Evolutionary conservation across 2,329 filamentous ascomycete species (phyloP).

Genomic region (Aspergillus spinulosporus): DNA sequence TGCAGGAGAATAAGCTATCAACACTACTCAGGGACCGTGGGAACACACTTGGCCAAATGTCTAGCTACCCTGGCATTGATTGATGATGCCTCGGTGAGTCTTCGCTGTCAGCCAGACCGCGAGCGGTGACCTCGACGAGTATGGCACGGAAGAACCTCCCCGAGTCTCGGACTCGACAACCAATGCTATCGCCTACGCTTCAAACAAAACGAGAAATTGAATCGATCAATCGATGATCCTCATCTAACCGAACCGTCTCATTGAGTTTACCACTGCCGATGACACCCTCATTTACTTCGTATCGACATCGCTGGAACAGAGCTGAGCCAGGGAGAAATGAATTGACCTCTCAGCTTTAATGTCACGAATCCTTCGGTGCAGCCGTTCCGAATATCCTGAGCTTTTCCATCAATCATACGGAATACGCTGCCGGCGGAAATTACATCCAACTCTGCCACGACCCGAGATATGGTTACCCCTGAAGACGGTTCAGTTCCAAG

Average conservation of each 20-base stretch:
- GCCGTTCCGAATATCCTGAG: neutral
- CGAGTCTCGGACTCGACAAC: neutral
- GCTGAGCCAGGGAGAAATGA: neutral
- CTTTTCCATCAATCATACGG: constrained; percentile 3
- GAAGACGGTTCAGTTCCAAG: constrained; percentile 4
- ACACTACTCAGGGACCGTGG: too few relatives aligned
- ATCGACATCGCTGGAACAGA: neutral
- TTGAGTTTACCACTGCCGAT: neutral
- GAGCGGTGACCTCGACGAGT: neutral
- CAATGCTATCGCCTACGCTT: neutral
- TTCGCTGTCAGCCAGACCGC: neutral
- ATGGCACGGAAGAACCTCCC: neutral
- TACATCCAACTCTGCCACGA: neutral
- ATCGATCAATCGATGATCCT: neutral
- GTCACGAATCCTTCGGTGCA: neutral
- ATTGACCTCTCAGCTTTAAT: neutral
- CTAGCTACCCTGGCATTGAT: neutral
- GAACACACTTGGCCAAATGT: neutral
- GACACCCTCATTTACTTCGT: neutral
- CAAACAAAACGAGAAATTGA: neutral
- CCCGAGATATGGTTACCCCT: constrained; percentile 4
- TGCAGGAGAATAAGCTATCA: too few relatives aligned
- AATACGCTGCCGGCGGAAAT: neutral
- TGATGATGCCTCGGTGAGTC: neutral
- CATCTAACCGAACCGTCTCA: neutral